A percentile compares a stretch with the other conserved stretches of the same genome.
phyloP scores from a whole-genome alignment of 257 asterid species.

The Przewalskia tangutica region DNA sequence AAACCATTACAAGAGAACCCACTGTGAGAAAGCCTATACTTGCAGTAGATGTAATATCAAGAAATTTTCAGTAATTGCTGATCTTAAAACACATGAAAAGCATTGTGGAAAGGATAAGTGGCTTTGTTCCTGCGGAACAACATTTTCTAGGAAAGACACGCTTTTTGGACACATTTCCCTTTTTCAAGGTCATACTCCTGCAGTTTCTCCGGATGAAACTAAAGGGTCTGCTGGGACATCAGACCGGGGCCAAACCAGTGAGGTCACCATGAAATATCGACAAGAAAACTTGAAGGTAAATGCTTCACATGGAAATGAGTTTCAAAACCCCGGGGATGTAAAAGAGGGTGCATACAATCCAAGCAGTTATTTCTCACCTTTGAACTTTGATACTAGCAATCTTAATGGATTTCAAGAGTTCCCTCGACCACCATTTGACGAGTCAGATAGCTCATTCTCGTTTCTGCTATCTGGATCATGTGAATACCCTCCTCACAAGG shows the following conservation, averaged over 20 bases:
- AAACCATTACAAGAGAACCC: conserved; percentile 94
- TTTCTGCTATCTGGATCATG: conserved; percentile 53
- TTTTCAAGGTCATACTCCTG: conserved; percentile 95
- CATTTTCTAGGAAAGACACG: conserved; percentile 93
- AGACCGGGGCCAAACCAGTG: conserved; percentile 35
- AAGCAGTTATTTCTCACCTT: conserved; percentile 39
- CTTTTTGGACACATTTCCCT: conserved; percentile 86
- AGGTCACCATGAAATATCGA: conserved; percentile 21
- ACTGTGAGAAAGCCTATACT: conserved; percentile 84
- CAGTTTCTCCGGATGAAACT: conserved; percentile 51
- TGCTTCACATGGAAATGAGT: conserved; percentile 14
- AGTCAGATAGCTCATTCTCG: conserved; percentile 50
- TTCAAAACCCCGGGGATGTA: conserved; percentile 26
- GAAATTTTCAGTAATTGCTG: conserved; percentile 91
- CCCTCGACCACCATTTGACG: conserved; percentile 63
- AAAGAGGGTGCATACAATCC: conserved; percentile 34
- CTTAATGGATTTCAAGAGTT: conserved; percentile 53
- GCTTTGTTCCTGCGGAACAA: conserved; percentile 98
- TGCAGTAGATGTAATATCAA: conserved; percentile 85
- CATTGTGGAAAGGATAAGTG: conserved; percentile 92
- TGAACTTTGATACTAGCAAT: conserved; percentile 45
- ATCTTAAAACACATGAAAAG: conserved; percentile 89
- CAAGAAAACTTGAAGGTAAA: conserved; percentile 27
- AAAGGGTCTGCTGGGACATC: conserved; percentile 22
- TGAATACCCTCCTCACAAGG: conserved; percentile 50